These are phyloP conservation scores for Paramecium biaurelia DNA, from an alignment of 73 alveolate species.

Conservation along the genomic window DNA sequence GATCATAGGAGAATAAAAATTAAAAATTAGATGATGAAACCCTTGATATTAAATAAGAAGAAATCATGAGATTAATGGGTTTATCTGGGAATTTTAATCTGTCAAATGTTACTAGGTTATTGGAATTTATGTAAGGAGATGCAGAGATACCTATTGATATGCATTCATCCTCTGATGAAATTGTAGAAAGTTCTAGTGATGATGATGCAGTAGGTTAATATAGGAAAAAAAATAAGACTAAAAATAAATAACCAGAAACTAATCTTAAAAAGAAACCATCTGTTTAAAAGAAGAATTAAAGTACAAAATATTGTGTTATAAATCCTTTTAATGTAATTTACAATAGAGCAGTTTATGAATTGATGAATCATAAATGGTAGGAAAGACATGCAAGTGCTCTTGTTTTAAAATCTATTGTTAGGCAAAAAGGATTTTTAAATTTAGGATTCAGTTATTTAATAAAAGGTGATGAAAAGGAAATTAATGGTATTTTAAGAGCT, in stretches of 20 bases:
- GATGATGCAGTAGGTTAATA: slow-evolving; percentile 40
- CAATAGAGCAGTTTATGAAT: slow-evolving; percentile 37
- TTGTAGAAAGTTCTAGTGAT: neutral
- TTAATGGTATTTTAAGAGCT: neutral
- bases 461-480: slow-evolving; percentile 9
- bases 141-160: neutral
- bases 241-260: neutral
- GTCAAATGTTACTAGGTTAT: neutral
- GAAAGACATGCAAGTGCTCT: slow-evolving; percentile 47
- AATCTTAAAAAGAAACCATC: neutral
- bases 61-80: neutral
- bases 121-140: neutral
- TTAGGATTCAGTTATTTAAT: slow-evolving; percentile 12
- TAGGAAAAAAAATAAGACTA: neutral
- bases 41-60: neutral
- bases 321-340: slow-evolving; percentile 32
- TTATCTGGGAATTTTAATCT: neutral
- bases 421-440: slow-evolving; percentile 7
- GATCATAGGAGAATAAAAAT: slow-evolving; percentile 25
- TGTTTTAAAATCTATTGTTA: slow-evolving; percentile 10
- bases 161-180: neutral
- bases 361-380: slow-evolving; percentile 41
- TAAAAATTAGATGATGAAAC: neutral
- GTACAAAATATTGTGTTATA: neutral
- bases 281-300: neutral